phyloP scores from a whole-genome alignment of 805 yeast species.

The Metschnikowia peoriensis region DNA sequence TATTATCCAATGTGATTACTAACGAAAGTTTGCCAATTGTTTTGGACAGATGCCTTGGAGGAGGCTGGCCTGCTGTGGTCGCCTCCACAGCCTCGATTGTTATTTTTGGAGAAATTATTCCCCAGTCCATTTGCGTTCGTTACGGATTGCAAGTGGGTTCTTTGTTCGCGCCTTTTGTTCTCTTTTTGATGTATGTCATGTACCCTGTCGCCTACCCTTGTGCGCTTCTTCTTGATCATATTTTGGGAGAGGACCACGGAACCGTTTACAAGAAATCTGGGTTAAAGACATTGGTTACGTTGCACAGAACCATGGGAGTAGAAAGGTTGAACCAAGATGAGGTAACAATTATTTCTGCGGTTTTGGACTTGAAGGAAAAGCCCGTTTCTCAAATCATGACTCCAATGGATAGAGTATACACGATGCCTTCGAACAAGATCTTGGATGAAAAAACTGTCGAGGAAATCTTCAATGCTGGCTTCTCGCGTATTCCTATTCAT shows the following conservation, averaged over 20 bases:
- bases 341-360: constrained; percentile 93
- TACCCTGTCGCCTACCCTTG: constrained; percentile 93
- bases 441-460: constrained; percentile 84
- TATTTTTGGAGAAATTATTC: constrained; percentile 93
- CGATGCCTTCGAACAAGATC: constrained; percentile 78
- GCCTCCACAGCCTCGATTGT: constrained; percentile 92
- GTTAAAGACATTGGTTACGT: constrained; percentile 85
- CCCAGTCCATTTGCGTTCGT: constrained; percentile 89
- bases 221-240: constrained; percentile 73
- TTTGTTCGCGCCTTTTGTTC: constrained; percentile 83
- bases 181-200: constrained; percentile 79
- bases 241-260: constrained; percentile 94
- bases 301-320: constrained; percentile 93
- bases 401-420: constrained; percentile 85
- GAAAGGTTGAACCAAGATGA: constrained; percentile 93
- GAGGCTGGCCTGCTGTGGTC: constrained; percentile 96
- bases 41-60: constrained; percentile 88
- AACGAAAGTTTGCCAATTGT: constrained; percentile 94
- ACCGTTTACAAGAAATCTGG: constrained; percentile 92
- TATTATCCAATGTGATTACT: constrained; percentile 84
- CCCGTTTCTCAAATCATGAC: constrained; percentile 88
- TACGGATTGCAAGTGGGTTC: constrained; percentile 93
- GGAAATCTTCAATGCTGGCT: constrained; percentile 90
- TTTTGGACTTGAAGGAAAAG: constrained; percentile 89
- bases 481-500: constrained; percentile 91